phyloP scores from a whole-genome alignment of 352 stramenopile species.

The Globisporangium radiosum region DNA sequence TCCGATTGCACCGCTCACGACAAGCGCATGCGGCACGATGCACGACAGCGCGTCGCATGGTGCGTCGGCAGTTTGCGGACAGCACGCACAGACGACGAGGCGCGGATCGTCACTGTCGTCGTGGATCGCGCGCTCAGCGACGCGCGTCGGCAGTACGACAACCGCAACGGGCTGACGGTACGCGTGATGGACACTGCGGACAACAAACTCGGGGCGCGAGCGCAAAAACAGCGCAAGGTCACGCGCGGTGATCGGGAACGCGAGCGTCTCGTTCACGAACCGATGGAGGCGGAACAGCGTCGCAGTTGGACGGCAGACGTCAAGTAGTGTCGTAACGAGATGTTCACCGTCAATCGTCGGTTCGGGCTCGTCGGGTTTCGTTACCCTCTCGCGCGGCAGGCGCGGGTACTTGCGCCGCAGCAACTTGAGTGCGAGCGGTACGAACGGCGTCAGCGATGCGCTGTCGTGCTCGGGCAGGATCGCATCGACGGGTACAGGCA shows the following conservation, averaged over 20 bases:
- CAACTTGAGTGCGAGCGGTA: constrained; percentile 30
- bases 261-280: constrained; percentile 40
- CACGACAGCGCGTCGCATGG: constrained; percentile 55
- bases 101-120: constrained; percentile 24
- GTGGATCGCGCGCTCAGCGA: constrained; percentile 4
- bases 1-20: constrained; percentile 25
- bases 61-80: constrained; percentile 12
- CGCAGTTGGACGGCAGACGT: constrained; percentile 39
- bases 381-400: constrained; percentile 16
- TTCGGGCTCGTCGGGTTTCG: neutral
- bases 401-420: constrained; percentile 47
- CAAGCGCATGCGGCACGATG: constrained; percentile 43
- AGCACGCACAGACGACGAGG: constrained; percentile 37
- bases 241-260: constrained; percentile 27
- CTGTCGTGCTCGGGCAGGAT: constrained; percentile 49
- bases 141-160: constrained; percentile 15
- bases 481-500: constrained; percentile 52
- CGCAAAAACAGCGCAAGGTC: constrained; percentile 41
- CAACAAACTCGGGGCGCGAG: constrained; percentile 26
- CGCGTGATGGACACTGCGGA: constrained; percentile 26
- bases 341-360: constrained; percentile 24
- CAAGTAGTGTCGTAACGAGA: constrained; percentile 23
- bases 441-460: constrained; percentile 38
- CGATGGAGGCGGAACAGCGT: constrained; percentile 59
- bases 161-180: constrained; percentile 16